Base-by-base conservation (phyloP, 2,329 filamentous ascomycete species). In the Coniochaeta sp. region DNA sequence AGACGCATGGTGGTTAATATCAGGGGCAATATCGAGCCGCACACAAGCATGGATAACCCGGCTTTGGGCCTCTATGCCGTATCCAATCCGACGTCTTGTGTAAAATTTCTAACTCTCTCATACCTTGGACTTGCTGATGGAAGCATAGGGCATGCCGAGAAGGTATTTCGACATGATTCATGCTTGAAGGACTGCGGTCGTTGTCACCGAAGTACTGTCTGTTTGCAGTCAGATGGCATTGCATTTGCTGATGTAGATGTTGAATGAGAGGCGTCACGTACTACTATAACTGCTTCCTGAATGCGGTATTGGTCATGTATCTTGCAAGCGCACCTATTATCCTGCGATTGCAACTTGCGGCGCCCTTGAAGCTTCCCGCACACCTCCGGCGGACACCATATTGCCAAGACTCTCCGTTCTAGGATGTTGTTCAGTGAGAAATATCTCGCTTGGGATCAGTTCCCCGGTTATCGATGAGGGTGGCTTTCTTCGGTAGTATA, bases 21-120 rank as follows among this genome's bases (percentile, higher is more conserved):
- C 38, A 26, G 20, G 38, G 20, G 38, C 42, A 58, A 58, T 60
- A 56, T 56, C 58, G 38, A 54, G 48, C 57, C 56, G 51, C n/a
- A 26, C n/a, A 5, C 28, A 24, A n/a, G 42, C 47, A 49, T 53
- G 48, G 50, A 55, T 52, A 55, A 53, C 53, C 42, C 32, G 46
- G 38, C 38, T 42, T 24, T 42, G 38, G 6, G 20, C 9, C 7
- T 14, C 48, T 26, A 56, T 58, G 56, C 57, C 57, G 57, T 53
- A 49, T 45, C 55, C 49, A 40, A 49, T 51, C 28, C 42, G 22
- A 35, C 1, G 27, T 47, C 4, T 35, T 12, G 42, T 26, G 27
- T 20, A 38, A n/a, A 33, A 18, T 18, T 6, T 45, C 13, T 31
- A 47, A 50, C 16, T 51, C 32, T 35, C 52, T 42, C 38, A 42